A percentile compares a stretch with the other conserved stretches of the same genome.
Evolutionary conservation across 139 green algal species (phyloP).

Genomic region (Chlamydomonas applanata): DNA sequence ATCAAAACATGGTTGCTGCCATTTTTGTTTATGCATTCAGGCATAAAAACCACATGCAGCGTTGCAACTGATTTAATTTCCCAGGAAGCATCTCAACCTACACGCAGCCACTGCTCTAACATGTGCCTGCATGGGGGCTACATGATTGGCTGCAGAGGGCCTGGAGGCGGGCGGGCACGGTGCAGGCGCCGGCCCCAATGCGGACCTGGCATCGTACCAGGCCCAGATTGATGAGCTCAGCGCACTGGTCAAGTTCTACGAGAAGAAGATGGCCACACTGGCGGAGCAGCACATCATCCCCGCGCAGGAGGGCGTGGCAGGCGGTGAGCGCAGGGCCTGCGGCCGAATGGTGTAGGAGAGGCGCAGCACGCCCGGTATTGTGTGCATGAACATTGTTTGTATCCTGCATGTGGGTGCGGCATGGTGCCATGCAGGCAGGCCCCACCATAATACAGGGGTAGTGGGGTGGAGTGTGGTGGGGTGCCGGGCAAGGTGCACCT

Average conservation of each 20-base stretch:
- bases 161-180: no score
- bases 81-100: no score
- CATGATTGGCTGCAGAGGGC: no score
- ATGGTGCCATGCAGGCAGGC: no score
- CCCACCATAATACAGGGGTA: no score
- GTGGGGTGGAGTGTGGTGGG: no score
- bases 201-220: slow-evolving; percentile 20
- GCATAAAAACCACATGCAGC: background rate
- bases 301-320: background rate
- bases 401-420: no score
- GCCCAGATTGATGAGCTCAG: slow-evolving; percentile 43
- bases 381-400: no score
- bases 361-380: background rate
- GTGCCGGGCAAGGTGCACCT: no score
- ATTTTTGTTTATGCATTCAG: background rate
- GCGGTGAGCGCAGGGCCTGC: background rate
- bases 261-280: slow-evolving; percentile 36
- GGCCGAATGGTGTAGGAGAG: background rate
- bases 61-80: no score
- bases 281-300: slow-evolving; percentile 27
- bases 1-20: background rate
- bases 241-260: slow-evolving; percentile 47
- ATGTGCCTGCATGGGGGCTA: background rate
- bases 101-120: no score
- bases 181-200: background rate